Conservation (phyloP, 2,329 filamentous ascomycete genomes). For the Whalleya microplaca region DNA sequence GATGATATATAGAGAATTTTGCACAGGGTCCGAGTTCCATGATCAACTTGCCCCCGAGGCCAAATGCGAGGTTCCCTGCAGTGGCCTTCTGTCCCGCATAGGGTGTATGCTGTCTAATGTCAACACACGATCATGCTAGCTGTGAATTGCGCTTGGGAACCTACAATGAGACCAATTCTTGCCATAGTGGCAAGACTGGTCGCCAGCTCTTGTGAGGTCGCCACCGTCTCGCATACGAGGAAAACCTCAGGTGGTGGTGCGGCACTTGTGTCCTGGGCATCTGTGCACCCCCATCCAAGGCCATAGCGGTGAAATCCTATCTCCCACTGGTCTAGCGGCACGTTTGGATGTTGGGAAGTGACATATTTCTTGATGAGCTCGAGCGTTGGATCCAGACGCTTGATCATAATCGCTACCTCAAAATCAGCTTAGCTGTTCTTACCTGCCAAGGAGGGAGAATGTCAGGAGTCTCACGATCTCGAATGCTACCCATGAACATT, state of each 20-base stretch:
- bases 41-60: slow-evolving; percentile 43
- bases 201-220: slow-evolving; percentile 48
- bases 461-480: slow-evolving; percentile 41
- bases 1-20: slow-evolving; percentile 53
- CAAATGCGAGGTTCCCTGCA: slow-evolving; percentile 53
- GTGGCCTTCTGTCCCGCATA: slow-evolving; percentile 58
- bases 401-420: slow-evolving; percentile 45
- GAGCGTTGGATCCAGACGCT: slow-evolving; percentile 43
- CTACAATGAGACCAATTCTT: slow-evolving; percentile 43
- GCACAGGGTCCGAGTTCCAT: slow-evolving; percentile 45
- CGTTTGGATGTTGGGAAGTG: slow-evolving; percentile 19
- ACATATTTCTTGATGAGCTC: slow-evolving; percentile 37
- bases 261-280: neutral
- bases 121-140: neutral
- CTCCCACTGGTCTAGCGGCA: slow-evolving; percentile 35
- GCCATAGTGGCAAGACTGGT: slow-evolving; percentile 46
- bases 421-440: neutral
- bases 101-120: slow-evolving; percentile 42
- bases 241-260: slow-evolving; percentile 42
- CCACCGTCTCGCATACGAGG: slow-evolving; percentile 51
- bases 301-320: slow-evolving; percentile 52
- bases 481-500: slow-evolving; percentile 50
- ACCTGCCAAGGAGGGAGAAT: neutral
- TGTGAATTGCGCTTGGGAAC: neutral
- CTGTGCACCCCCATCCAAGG: slow-evolving; percentile 33